phyloP scores from a whole-genome alignment of 306 rosid species.

The Pyrus communis region DNA sequence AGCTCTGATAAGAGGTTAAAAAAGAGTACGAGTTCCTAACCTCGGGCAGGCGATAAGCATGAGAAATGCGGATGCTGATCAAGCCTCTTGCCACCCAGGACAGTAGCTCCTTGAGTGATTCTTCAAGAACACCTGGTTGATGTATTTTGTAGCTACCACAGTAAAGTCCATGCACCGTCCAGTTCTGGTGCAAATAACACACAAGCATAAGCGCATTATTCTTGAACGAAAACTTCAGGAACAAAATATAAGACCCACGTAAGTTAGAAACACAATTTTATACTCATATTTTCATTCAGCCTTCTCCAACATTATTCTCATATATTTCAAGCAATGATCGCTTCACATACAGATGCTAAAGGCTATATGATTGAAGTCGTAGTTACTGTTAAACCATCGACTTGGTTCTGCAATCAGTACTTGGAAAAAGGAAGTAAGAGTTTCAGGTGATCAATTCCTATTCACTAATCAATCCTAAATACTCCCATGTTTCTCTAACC shows the following conservation, averaged over 20 bases:
- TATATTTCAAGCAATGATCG: neutral
- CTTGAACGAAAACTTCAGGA: neutral
- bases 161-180: constrained; percentile 97
- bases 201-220: constrained; percentile 4
- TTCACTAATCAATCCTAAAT: neutral
- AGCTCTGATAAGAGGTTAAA: neutral
- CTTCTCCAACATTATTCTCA: neutral
- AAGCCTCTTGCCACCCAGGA: constrained; percentile 73
- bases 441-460: too few species aligned
- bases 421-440: neutral
- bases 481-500: neutral
- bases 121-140: constrained; percentile 68
- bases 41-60: constrained; percentile 60
- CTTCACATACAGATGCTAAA: neutral
- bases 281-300: neutral
- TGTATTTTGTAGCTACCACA: constrained; percentile 91
- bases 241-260: neutral
- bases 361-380: neutral
- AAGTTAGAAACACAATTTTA: neutral
- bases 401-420: neutral
- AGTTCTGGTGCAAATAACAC: constrained; percentile 55
- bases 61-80: constrained; percentile 75
- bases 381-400: neutral
- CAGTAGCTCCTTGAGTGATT: constrained; percentile 65
- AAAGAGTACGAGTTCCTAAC: constrained; percentile 33